phyloP scores from a whole-genome alignment of 495 filamentous ascomycete species.

The Tuber magnatum region DNA sequence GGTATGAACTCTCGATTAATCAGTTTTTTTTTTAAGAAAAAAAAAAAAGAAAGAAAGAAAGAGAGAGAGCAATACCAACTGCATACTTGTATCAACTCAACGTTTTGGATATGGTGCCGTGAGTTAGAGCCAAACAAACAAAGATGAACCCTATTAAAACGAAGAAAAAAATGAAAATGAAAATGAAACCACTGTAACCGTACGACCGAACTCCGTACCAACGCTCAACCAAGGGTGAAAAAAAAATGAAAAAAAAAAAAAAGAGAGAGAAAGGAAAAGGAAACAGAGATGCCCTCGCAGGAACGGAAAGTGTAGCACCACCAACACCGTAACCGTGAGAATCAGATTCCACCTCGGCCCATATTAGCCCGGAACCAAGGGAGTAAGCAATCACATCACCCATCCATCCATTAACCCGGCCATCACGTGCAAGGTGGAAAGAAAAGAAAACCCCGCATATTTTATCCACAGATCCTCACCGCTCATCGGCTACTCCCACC shows the following conservation, averaged over 20 bases:
- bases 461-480: not conserved
- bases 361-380: not conserved
- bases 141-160: not conserved
- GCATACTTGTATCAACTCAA: not conserved
- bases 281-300: not conserved
- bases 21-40: not conserved
- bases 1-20: not conserved
- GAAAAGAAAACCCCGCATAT: not conserved
- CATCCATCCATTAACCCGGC: not conserved
- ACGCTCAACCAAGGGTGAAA: not conserved
- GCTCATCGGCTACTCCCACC: not conserved
- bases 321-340: not conserved
- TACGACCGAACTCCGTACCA: not conserved
- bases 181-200: not conserved
- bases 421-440: not conserved
- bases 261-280: not conserved
- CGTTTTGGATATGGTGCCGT: not conserved
- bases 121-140: not conserved
- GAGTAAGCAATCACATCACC: not conserved
- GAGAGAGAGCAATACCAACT: not conserved
- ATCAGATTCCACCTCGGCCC: not conserved
- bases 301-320: not conserved
- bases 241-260: not conserved
- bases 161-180: not conserved
- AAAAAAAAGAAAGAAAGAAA: not conserved